Evolutionary conservation across 176 grass and related monocot genomes (phyloP).

Genomic region (Musa acuminata): DNA sequence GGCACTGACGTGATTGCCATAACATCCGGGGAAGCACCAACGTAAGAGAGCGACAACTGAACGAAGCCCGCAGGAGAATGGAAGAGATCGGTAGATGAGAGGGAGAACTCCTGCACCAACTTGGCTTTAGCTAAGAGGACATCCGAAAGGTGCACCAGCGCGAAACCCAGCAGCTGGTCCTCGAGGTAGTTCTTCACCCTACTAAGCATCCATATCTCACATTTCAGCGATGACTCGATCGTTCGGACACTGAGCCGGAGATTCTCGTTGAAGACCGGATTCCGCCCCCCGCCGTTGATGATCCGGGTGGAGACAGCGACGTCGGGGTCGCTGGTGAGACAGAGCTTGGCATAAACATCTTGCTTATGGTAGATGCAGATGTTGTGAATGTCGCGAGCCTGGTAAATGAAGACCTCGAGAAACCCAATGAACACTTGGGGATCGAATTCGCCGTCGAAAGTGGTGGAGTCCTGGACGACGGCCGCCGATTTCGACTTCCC

Average conservation of each 20-base stretch:
- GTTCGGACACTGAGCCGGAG: slow-evolving; percentile 41
- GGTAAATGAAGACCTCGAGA: slow-evolving; percentile 59
- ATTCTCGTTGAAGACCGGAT: slow-evolving; percentile 63
- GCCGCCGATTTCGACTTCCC: slow-evolving; percentile 8
- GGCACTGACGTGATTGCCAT: slow-evolving; percentile 35
- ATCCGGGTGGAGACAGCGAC: slow-evolving; percentile 57
- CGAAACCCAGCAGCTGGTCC: slow-evolving; percentile 74
- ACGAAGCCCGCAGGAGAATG: slow-evolving; percentile 75
- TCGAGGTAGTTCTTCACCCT: slow-evolving; percentile 80
- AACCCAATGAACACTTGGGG: slow-evolving; percentile 38
- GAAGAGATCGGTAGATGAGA: slow-evolving; percentile 65
- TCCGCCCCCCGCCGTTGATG: slow-evolving; percentile 57
- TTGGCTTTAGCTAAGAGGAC: slow-evolving; percentile 32
- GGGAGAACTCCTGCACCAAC: slow-evolving; percentile 41
- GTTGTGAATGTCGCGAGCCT: slow-evolving; percentile 78
- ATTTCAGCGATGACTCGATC: slow-evolving; percentile 40
- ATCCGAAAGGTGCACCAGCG: slow-evolving; percentile 54
- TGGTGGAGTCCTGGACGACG: slow-evolving; percentile 21
- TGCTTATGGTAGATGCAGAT: slow-evolving; percentile 95
- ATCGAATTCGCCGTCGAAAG: slow-evolving; percentile 16
- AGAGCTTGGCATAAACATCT: slow-evolving; percentile 80
- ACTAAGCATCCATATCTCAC: slow-evolving; percentile 86
- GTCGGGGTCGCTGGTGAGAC: slow-evolving; percentile 38
- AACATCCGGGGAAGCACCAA: slow-evolving; percentile 57
- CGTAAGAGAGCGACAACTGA: slow-evolving; percentile 54